phyloP scores from a whole-genome alignment of 805 yeast genomes.

The Ogataea siamensis region DNA sequence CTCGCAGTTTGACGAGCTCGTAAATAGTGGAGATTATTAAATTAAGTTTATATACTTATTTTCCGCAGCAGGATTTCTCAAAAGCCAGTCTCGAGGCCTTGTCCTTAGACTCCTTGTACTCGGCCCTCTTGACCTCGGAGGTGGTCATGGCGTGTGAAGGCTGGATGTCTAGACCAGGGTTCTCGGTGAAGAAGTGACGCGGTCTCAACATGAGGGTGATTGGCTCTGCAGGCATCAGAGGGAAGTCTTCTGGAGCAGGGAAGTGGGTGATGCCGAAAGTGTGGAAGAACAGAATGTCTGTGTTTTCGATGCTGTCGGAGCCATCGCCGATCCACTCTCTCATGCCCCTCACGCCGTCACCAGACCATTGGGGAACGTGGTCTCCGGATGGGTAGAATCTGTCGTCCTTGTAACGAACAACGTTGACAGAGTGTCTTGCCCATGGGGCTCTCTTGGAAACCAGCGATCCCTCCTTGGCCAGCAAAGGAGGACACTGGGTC shows the following conservation, averaged over 20 bases:
- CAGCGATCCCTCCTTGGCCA: slow-evolving; percentile 71
- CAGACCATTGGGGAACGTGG: slow-evolving; percentile 71
- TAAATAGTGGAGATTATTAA: slow-evolving; percentile 19
- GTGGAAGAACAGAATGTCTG: slow-evolving; percentile 74
- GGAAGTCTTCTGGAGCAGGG: slow-evolving; percentile 90
- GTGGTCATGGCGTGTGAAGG: slow-evolving; percentile 59
- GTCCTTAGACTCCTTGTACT: slow-evolving; percentile 43
- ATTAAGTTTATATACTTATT: slow-evolving; percentile 4
- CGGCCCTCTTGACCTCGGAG: slow-evolving; percentile 39
- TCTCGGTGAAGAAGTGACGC: slow-evolving; percentile 72
- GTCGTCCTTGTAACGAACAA: slow-evolving; percentile 70
- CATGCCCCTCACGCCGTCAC: slow-evolving; percentile 66
- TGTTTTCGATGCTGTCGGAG: slow-evolving; percentile 53
- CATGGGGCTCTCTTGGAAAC: slow-evolving; percentile 82
- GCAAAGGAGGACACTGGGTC: slow-evolving; percentile 66
- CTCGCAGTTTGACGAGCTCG: slow-evolving; percentile 33
- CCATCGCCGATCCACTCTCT: slow-evolving; percentile 69
- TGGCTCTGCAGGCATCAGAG: slow-evolving; percentile 85
- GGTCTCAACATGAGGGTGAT: slow-evolving; percentile 74
- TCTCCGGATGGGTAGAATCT: slow-evolving; percentile 80
- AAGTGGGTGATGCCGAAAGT: slow-evolving; percentile 83
- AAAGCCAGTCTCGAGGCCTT: slow-evolving; percentile 53
- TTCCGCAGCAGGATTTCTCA: slow-evolving; percentile 30
- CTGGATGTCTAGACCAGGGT: slow-evolving; percentile 72
- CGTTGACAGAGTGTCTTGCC: slow-evolving; percentile 66